Evolutionary conservation across 2,329 filamentous ascomycete species (phyloP), one percentile per base, ranked within the genome.

Genomic region (Phoma herbarum): DNA sequence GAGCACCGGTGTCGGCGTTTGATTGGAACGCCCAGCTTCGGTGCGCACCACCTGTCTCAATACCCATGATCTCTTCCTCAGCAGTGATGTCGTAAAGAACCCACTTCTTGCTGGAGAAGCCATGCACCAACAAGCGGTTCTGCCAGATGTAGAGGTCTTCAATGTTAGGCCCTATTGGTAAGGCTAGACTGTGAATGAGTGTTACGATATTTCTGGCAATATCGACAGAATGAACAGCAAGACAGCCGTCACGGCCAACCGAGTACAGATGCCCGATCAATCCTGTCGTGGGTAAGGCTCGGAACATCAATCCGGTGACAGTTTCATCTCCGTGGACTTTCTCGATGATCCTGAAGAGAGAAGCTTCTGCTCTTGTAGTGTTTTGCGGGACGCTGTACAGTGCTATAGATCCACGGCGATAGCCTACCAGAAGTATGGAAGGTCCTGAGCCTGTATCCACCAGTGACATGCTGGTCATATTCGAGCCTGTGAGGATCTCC

Each of bases 11-110:
- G 22, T 9, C 18, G 11, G 39, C 49, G 28, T 49, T 29, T 28
- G 73, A 75, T 20, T 75, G 71, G 62, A 84, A 91, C 2, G 86
- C 84, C 83, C 92, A 97, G 29, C 85, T 88, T 53, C 94, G 86
- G 71, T 97, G 92, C 0, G 88, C 88, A 31, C 94, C 94, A 54
- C 93, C 94, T 71, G 94, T 97, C 47, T 93, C 88, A 28, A 96
- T 83, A 0, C 82, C 83, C 53, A 89, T 85, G 16, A 94, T 76
- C 68, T 94, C 90, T 55, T 86, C 84, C 58, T 91, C 87, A 1
- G 80, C 81, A 0, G 86, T 88, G 71, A 91, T 88, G 73, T 97
- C 91, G 86, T 91, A 95, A 10, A 94, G 84, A 12, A 96, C 81
- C 71, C 98, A 96, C 45, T 87, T 82, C 61, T 88, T 92, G 72